Evolutionary conservation across 306 rosid species (phyloP), one percentile per base, ranked within the genome.

Genomic region (Alnus rubra): DNA sequence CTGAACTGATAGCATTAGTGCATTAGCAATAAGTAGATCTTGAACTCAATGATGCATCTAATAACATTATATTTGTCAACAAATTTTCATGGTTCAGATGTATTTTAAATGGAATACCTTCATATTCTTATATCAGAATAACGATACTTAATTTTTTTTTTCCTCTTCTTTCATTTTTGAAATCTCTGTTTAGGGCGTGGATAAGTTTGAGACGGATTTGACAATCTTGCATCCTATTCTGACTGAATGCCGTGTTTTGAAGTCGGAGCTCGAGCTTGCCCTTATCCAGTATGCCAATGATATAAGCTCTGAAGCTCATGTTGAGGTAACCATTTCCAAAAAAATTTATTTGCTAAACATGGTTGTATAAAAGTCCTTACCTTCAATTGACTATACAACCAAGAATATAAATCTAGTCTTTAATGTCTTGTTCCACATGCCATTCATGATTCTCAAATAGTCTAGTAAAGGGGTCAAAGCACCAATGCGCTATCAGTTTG

Each of bases 231-330:
- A 94, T 87, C 97, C 98, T 49, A 82, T 92, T 87, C 82, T 94
- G 87, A 87, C 93, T 60, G 98, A 92, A 85, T 88, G 98, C 77
- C 94, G 97, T 56, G 98, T 94, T 65, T 79, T 87, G 77, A 94
- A 94, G 88, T 88, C 98, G 13, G 89, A 92, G n/a, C 79, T 86
- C 85, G 97, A 94, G 86, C 90, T 94, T 86, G 88, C 90, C 48
- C 79, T 90, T 75, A 90, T 94, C 83, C 97, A 92, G 82, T 94
- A 73, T 89, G 97, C 97, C 64, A 94, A 92, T 82, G 97, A 89
- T 84, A 92, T 94, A 79, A 94, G 97, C 86, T 94, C 98, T 39
- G 93, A 94, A 87, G 97, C 94, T 83, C 97, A 94, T 87, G 81
- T 94, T 64, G 92, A 90, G 94, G 97, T 94, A 87, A 83, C 53